Percentiles rank a stretch among this genome's conserved stretches.
These are phyloP conservation scores for Schizosaccharomyces versatilis DNA, from an alignment of 1,139 yeast species.

Conservation along the genomic window DNA sequence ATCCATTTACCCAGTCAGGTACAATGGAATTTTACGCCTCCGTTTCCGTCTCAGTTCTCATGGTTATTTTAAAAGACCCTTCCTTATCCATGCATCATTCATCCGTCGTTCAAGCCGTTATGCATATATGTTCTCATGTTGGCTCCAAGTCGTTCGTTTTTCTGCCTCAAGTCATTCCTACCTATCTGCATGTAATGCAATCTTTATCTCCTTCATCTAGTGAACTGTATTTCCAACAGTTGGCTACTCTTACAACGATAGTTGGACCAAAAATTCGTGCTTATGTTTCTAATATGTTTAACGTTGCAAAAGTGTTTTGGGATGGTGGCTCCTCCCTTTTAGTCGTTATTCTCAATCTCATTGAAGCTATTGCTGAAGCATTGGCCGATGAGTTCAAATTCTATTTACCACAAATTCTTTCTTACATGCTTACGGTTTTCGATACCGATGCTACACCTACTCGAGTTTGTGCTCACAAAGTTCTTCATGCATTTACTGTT, in stretches of 20 bases:
- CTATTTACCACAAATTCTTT: conserved; percentile 56
- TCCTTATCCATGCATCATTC: conserved; percentile 79
- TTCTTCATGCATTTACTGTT: conserved; percentile 60
- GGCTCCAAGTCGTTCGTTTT: conserved; percentile 77
- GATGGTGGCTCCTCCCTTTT: conserved; percentile 32
- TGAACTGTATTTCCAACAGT: conserved; percentile 75
- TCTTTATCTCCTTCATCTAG: conserved; percentile 62
- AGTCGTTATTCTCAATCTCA: conserved; percentile 53
- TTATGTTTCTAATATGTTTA: conserved; percentile 52
- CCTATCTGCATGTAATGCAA: conserved; percentile 65
- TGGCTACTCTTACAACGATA: conserved; percentile 55
- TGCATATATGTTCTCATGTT: conserved; percentile 70
- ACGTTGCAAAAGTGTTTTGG: conserved; percentile 55
- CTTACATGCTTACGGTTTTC: conserved; percentile 51
- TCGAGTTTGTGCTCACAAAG: conserved; percentile 43
- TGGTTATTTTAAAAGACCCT: conserved; percentile 65
- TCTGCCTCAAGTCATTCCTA: conserved; percentile 70
- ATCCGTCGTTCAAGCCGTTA: conserved; percentile 73
- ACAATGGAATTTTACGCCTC: conserved; percentile 89
- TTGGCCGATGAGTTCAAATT: conserved; percentile 80
- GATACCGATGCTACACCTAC: conserved; percentile 54
- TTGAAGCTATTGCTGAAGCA: conserved; percentile 69
- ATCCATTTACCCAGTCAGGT: conserved; percentile 87
- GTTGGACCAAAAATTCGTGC: conserved; percentile 83
- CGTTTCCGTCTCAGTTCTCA: conserved; percentile 66